Conservation (phyloP, 805 yeast species). For the Metschnikowia cerradonensis region DNA sequence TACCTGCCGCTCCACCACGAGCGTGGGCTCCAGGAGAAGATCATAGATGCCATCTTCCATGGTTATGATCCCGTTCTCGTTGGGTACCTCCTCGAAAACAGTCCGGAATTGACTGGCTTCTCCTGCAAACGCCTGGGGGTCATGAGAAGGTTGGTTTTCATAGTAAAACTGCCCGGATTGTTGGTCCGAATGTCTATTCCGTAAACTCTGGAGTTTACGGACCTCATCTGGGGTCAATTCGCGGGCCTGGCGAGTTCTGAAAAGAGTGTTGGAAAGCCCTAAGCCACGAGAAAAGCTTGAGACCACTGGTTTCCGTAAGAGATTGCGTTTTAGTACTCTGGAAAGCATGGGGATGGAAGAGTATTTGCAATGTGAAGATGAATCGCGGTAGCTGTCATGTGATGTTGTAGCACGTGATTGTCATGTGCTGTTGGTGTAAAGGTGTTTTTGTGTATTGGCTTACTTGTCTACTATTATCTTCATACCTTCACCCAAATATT, state of each 20-base stretch:
- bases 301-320: background rate
- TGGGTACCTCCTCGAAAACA: slow-evolving; percentile 35
- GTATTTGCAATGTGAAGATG: too few species aligned
- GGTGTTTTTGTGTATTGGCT: too few species aligned
- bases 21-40: slow-evolving; percentile 71
- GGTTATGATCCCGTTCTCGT: slow-evolving; percentile 49
- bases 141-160: slow-evolving; percentile 25
- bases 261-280: background rate
- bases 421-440: too few species aligned
- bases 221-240: slow-evolving; percentile 39
- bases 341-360: background rate
- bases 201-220: slow-evolving; percentile 16
- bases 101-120: slow-evolving; percentile 31
- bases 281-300: background rate
- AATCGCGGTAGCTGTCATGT: background rate
- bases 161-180: slow-evolving; percentile 20
- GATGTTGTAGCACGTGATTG: background rate
- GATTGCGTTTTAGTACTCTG: background rate
- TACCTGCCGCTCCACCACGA: slow-evolving; percentile 82
- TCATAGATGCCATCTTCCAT: slow-evolving; percentile 56
- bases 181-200: slow-evolving; percentile 5
- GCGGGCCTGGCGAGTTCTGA: slow-evolving; percentile 24
- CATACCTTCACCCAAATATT: too few species aligned
- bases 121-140: slow-evolving; percentile 18
- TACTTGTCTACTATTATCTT: too few species aligned